phyloP scores from a whole-genome alignment of 2,329 filamentous ascomycete species.

The Aspergillus niger region DNA sequence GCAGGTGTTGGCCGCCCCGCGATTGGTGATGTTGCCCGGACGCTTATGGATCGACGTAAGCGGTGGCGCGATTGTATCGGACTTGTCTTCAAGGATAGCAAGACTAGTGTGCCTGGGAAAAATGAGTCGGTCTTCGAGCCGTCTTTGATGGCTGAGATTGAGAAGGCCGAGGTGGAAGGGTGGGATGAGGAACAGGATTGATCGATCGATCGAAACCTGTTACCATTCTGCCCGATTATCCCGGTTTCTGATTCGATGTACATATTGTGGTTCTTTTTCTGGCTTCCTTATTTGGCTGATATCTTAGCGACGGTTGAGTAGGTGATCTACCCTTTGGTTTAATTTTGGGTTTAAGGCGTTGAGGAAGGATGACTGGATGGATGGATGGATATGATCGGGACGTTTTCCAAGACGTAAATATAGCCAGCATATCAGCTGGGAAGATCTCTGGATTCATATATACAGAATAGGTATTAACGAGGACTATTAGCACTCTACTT shows the following conservation, averaged over 20 bases:
- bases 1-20: conserved; percentile 53
- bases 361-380: neutral
- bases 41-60: conserved; percentile 84
- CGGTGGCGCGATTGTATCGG: conserved; percentile 92
- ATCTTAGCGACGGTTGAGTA: conserved; percentile 5
- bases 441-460: neutral
- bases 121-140: conserved; percentile 75
- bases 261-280: conserved; percentile 5
- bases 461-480: neutral
- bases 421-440: neutral
- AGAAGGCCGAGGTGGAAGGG: conserved; percentile 74
- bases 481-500: neutral
- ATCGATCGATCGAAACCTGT: neutral
- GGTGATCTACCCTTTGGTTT: neutral
- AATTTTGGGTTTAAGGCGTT: neutral
- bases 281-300: neutral
- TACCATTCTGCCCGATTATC: neutral
- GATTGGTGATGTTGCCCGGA: conserved; percentile 88
- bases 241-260: conserved; percentile 12
- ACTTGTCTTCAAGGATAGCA: conserved; percentile 84
- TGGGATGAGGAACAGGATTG: conserved; percentile 80
- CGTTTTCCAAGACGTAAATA: neutral
- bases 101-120: conserved; percentile 68
- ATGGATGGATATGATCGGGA: neutral
- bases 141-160: conserved; percentile 69